These are phyloP conservation scores for Zymoseptoria pseudotritici DNA, from an alignment of 2,329 filamentous ascomycete species.

Conservation along the genomic window DNA sequence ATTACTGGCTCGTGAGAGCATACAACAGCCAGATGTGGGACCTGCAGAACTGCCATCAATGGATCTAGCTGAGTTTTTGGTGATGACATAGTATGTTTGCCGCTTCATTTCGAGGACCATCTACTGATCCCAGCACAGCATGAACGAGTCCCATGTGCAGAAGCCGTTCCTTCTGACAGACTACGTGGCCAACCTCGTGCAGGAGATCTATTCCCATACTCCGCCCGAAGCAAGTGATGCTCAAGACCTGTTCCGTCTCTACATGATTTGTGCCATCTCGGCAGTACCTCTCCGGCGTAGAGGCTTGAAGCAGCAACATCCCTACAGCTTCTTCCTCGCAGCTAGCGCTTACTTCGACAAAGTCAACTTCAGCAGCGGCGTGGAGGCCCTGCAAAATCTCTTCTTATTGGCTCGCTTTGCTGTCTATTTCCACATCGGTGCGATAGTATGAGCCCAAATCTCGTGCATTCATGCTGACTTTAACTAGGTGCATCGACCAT, in stretches of 20 bases:
- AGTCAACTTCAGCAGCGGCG: constrained; percentile 27
- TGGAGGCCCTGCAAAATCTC: constrained; percentile 35
- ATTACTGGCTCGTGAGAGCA: constrained; percentile 3
- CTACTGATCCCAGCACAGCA: neutral
- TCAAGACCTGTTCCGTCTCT: constrained; percentile 31
- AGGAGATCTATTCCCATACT: constrained; percentile 5
- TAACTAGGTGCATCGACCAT: constrained; percentile 29
- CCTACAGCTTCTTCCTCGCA: constrained; percentile 36
- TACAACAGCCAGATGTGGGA: constrained; percentile 5
- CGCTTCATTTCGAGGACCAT: neutral
- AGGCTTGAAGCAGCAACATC: constrained; percentile 29
- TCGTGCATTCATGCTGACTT: neutral
- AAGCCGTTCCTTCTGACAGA: constrained; percentile 4
- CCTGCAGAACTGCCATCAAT: constrained; percentile 5
- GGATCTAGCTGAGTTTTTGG: neutral
- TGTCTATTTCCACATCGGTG: constrained; percentile 38
- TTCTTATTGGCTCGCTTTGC: constrained; percentile 36
- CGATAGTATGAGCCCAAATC: neutral
- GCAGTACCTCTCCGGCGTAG: constrained; percentile 31
- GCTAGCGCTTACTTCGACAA: constrained; percentile 30
- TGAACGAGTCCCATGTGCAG: constrained; percentile 11
- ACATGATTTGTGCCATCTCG: constrained; percentile 35
- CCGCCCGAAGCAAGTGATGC: neutral
- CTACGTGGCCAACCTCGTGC: constrained; percentile 6
- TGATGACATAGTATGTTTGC: constrained; percentile 1